phyloP scores from a whole-genome alignment of 805 yeast species.

The Saccharomycopsis schoenii region DNA sequence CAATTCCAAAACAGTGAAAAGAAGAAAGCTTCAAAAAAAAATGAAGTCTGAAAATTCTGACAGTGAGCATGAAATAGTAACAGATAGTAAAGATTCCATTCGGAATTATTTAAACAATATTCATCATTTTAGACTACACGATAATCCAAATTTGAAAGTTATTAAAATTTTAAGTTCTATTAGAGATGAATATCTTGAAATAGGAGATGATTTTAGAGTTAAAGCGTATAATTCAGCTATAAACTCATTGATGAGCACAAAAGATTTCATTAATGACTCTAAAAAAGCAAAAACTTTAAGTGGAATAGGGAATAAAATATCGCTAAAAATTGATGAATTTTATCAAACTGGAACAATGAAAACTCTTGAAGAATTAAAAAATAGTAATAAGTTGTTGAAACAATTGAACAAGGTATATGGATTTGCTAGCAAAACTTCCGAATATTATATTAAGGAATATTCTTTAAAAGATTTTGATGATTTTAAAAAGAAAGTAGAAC shows the following conservation, averaged over 20 bases:
- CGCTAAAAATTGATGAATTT: constrained; percentile 37
- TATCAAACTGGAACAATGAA: constrained; percentile 27
- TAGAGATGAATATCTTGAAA: constrained; percentile 21
- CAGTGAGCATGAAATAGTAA: background rate
- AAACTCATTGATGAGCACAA: constrained; percentile 26
- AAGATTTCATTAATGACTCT: constrained; percentile 26
- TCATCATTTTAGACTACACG: background rate
- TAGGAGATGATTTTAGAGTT: constrained; percentile 31
- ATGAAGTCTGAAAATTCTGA: background rate
- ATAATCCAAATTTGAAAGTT: constrained; percentile 15
- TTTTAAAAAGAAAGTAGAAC: constrained; percentile 23
- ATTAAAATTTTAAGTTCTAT: constrained; percentile 9
- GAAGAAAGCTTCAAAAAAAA: background rate
- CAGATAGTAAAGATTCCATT: background rate
- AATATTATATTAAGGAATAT: constrained; percentile 28
- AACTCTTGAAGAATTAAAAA: constrained; percentile 20
- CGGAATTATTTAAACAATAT: background rate
- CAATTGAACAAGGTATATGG: constrained; percentile 36
- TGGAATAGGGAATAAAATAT: constrained; percentile 33
- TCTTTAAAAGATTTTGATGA: constrained; percentile 33
- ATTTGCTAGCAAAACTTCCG: constrained; percentile 37
- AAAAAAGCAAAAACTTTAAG: constrained; percentile 32
- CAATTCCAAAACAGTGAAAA: background rate
- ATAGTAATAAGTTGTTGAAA: constrained; percentile 24
- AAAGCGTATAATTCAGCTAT: constrained; percentile 38